Evolutionary conservation across 345 rosid genomes (phyloP), one percentile per base, ranked within the genome.

Genomic region (Cardamine chenopodiifolia): DNA sequence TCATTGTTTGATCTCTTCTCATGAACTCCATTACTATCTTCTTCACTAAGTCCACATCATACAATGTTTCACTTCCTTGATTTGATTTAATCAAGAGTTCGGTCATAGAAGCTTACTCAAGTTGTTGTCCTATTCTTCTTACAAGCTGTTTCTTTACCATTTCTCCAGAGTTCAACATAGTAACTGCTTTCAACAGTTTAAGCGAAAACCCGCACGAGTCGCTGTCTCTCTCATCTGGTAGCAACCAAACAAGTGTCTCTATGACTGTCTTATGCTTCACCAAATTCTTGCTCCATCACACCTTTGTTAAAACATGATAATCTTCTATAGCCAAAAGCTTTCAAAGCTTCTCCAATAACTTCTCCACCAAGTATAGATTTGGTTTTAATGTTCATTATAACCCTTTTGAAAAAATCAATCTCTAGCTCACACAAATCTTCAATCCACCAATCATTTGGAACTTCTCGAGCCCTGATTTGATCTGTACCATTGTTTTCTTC

Each of bases 361-460:
- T 88, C 93, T 52, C 64, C 79, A 8, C 81, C 72, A 66, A 85
- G 78, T 47, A 72, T 25, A 26, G 75, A 84, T 83, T 82, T 85
- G 57, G 75, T 69, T 77, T 76, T 84, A 45, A 92, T 86, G 65
- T 71, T 80, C 75, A 59, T 57, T 40, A 90, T 54, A 63, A 87
- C 88, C 17, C 85, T 76, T 77, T 88, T 90, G 70, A 86, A 92
- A 8, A 82, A 52, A 61, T 87, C 94, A 5, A 92, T 82, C 44
- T 87, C 91, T 8, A 92, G 90, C 66, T 92, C 97, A 53, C 92
- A 84, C 70, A 92, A 62, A 85, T 92, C 97, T 82, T 92, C 96
- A 9, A 90, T 91, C 97, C 97, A 92, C 98, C 98, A 92, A 68
- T 92, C 98, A 72, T 44, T 73, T 5, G 91, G 98, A 65, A 92